Base-by-base conservation (phyloP, 2,329 filamentous ascomycete genomes). In the Volutella citrinella region DNA sequence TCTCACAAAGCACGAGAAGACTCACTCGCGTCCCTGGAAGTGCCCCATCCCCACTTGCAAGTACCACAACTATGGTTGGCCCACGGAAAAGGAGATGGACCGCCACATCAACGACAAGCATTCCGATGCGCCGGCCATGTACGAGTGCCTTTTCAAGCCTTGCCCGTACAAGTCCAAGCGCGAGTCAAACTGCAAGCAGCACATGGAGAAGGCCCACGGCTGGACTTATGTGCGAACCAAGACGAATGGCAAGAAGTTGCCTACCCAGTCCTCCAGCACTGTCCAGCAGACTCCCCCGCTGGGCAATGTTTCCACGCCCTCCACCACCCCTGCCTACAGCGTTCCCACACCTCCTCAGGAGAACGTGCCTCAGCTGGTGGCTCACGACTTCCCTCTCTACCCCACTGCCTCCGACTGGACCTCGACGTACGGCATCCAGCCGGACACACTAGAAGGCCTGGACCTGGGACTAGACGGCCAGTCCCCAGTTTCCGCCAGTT, bases 41-140 rank as follows among this genome's bases (percentile, higher is more conserved):
- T 98, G 93, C 64, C 76, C 81, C 7, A 71, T 87, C 15, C 57
- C 76, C 24, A 81, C 78, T 27, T 97, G 93, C 84, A 95, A 94
- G 60, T 97, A 95, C 63, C 80, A 86, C 60, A 77, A 84, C 20
- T 80, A 86, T 51, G 93, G 93, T 30, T 97, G 91, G 86, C 91
- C 93, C 5, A 97, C 93, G 0, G 90, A 97, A 66, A 97, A 98
- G 68, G 93, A 97, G 67, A 86, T 90, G 65, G 90, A 95, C 52
- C 86, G 93, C 33, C 93, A 98, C 63, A 78, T 88, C 64, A 96
- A 96, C 61, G 93, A 98, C 70, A 95, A 94, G 69, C 93, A 98
- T 68, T 90, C 87, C 13, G 67, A 77, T 33, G 74, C 81, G 20
- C 90, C 93, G 5, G 73, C 80, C 26, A 81, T 94, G 68, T 95